Conservation (phyloP, 2,329 filamentous ascomycete species). For the Helotiales sp. region DNA sequence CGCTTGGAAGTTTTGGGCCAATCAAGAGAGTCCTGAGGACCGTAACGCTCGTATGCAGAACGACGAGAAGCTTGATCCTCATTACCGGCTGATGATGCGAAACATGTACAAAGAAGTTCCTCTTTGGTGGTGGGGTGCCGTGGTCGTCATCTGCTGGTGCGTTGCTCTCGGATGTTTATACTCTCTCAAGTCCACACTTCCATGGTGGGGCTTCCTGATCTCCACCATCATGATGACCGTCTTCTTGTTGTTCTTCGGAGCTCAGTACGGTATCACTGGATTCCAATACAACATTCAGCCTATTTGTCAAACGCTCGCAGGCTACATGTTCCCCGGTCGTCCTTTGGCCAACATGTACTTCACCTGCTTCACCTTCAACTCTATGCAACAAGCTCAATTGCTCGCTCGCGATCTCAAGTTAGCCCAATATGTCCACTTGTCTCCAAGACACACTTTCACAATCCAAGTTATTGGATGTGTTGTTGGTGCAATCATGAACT, state of each 20-base stretch:
- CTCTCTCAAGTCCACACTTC: conserved; percentile 13
- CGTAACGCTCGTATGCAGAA: no score
- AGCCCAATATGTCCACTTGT: conserved; percentile 48
- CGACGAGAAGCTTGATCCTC: conserved; percentile 44
- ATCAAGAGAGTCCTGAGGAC: conserved; percentile 17
- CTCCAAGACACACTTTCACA: conserved; percentile 38
- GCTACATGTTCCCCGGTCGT: conserved; percentile 51
- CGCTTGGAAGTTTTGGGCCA: conserved; percentile 11
- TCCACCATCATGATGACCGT: conserved; percentile 34
- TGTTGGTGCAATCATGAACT: conserved; percentile 46
- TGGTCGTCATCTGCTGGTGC: conserved; percentile 48
- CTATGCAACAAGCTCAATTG: conserved; percentile 44
- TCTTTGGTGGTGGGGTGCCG: conserved; percentile 54
- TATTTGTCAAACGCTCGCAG: conserved; percentile 47
- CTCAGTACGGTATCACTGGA: conserved; percentile 47
- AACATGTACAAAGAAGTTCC: conserved; percentile 53
- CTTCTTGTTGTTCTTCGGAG: conserved; percentile 24
- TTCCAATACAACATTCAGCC: conserved; percentile 48
- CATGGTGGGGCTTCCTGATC: conserved; percentile 33
- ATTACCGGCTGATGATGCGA: conserved; percentile 44
- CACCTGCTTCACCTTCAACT: conserved; percentile 65
- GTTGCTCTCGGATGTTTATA: conserved; percentile 33
- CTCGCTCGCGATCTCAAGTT: conserved; percentile 51
- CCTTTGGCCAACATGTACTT: conserved; percentile 59
- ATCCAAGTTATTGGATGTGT: conserved; percentile 41